Evolutionary conservation across 495 filamentous ascomycete species (phyloP).

Genomic region (Penicillium longicatenatum): DNA sequence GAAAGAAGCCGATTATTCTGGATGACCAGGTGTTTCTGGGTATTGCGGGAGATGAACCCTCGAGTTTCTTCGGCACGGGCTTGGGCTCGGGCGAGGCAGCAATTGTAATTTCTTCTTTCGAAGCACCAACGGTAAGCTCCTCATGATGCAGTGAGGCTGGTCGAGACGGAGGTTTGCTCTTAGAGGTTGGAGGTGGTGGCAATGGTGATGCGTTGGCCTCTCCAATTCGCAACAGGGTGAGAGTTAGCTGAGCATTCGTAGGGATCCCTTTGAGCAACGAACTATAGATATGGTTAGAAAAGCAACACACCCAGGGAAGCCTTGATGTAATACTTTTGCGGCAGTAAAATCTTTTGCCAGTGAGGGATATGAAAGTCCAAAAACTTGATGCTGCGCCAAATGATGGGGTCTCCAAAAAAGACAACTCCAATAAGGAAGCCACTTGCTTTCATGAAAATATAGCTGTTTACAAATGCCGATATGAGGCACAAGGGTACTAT

Average conservation of each 20-base stretch:
- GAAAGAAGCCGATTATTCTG: slow-evolving; percentile 66
- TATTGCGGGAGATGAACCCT: neutral
- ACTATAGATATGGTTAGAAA: slow-evolving; percentile 34
- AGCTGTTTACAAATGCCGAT: slow-evolving; percentile 64
- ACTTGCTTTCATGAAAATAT: slow-evolving; percentile 67
- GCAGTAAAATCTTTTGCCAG: slow-evolving; percentile 75
- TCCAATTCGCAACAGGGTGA: slow-evolving; percentile 82
- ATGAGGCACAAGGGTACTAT: slow-evolving; percentile 59
- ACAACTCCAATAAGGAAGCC: slow-evolving; percentile 66
- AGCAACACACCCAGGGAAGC: no score
- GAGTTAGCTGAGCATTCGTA: slow-evolving; percentile 81
- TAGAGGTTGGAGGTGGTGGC: slow-evolving; percentile 69
- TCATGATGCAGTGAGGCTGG: slow-evolving; percentile 36
- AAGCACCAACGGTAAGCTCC: slow-evolving; percentile 46
- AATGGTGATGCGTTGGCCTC: slow-evolving; percentile 80
- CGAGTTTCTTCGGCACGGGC: neutral
- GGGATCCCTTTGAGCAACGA: slow-evolving; percentile 79
- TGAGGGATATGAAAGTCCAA: slow-evolving; percentile 68
- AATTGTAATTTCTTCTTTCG: slow-evolving; percentile 53
- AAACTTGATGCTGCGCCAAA: slow-evolving; percentile 58
- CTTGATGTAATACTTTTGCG: slow-evolving; percentile 54
- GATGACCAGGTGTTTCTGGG: slow-evolving; percentile 44
- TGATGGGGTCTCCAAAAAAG: slow-evolving; percentile 81
- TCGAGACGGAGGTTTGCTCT: slow-evolving; percentile 50
- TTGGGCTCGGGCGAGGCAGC: slow-evolving; percentile 23